phyloP scores from a whole-genome alignment of 352 stramenopile genomes.

The Phytophthora citricola region DNA sequence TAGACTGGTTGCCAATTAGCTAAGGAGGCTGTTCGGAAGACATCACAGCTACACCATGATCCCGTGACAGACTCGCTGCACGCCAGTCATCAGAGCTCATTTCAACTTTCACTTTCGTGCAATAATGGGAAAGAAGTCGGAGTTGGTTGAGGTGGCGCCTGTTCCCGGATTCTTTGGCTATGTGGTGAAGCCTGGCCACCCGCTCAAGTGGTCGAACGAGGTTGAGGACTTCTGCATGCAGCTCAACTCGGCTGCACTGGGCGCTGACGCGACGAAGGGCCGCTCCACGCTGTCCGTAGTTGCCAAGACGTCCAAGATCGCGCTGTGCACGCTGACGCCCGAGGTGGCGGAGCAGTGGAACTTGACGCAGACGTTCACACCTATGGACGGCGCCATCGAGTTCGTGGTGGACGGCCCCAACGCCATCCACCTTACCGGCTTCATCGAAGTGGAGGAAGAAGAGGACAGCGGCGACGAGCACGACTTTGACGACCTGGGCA shows the following conservation, averaged over 20 bases:
- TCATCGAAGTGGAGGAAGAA: slow-evolving; percentile 82
- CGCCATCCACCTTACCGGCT: slow-evolving; percentile 81
- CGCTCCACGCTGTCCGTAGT: slow-evolving; percentile 80
- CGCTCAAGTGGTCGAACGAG: slow-evolving; percentile 75
- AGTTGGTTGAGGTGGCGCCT: slow-evolving; percentile 47
- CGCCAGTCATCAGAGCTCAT: slow-evolving; percentile 8
- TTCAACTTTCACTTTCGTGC: slow-evolving; percentile 3
- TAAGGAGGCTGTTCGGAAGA: too few species aligned
- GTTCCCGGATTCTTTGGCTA: slow-evolving; percentile 86
- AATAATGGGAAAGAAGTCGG: slow-evolving; percentile 37
- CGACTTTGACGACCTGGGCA: slow-evolving; percentile 50
- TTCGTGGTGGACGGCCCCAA: slow-evolving; percentile 80
- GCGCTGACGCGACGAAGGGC: slow-evolving; percentile 51
- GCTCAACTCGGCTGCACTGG: slow-evolving; percentile 79
- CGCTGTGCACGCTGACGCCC: slow-evolving; percentile 74
- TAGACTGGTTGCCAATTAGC: too few species aligned
- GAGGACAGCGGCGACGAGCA: slow-evolving; percentile 70
- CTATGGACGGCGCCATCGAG: slow-evolving; percentile 72
- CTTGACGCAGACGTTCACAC: slow-evolving; percentile 80
- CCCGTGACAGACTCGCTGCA: neutral
- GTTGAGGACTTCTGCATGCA: slow-evolving; percentile 80
- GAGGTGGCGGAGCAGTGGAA: slow-evolving; percentile 77
- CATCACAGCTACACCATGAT: too few species aligned
- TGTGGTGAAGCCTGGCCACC: slow-evolving; percentile 66
- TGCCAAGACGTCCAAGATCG: slow-evolving; percentile 75